Evolutionary conservation across 2,329 filamentous ascomycete genomes (phyloP), one percentile per base, ranked within the genome.

Genomic region (Cladobotryum protrusum): DNA sequence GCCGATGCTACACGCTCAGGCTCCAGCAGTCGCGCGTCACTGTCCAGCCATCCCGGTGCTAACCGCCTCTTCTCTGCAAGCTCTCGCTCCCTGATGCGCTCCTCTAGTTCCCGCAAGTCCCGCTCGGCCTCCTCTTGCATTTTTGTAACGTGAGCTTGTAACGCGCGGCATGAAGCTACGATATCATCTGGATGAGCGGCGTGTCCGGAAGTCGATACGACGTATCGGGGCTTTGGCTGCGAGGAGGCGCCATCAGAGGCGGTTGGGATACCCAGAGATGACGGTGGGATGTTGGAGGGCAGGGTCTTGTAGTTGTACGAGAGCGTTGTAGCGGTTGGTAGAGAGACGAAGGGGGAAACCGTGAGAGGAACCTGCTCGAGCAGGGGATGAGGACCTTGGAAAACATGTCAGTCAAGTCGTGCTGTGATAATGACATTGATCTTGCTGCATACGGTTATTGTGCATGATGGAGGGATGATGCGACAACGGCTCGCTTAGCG

Each of bases 221-320:
- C 83, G 68, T 95, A 96, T 56, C 78, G 79, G 29, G 76, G 77
- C 57, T 81, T 85, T n/a, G 69, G 55, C 61, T 69, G 56, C 54
- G 59, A 54, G 53, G 64, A 53, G 54, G 65, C 50, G 57, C 61
- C 51, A 63, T 69, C 57, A 61, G 68, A 62, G 17, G 68, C 64
- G 13, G 66, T 67, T 17, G 65, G 60, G 20, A 71, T 62, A 49
- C 65, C 66, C 18, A 69, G 54, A 20, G 61, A 57, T 2, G 68
- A 67, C 3, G 67, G 61, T 2, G 93, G 92, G 0, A 97, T 81
- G 2, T 89, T 87, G 1, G 89, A 92, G 0, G 92, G 89, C 63
- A 97, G 85, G 11, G 83, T 79, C 65, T 91, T 92, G 78, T 96
- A 97, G 59, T 89, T 95, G 74, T 97, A 97, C 19, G 93, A 92